phyloP scores from a whole-genome alignment of 139 green algal genomes.

The Asterochloris erici region DNA sequence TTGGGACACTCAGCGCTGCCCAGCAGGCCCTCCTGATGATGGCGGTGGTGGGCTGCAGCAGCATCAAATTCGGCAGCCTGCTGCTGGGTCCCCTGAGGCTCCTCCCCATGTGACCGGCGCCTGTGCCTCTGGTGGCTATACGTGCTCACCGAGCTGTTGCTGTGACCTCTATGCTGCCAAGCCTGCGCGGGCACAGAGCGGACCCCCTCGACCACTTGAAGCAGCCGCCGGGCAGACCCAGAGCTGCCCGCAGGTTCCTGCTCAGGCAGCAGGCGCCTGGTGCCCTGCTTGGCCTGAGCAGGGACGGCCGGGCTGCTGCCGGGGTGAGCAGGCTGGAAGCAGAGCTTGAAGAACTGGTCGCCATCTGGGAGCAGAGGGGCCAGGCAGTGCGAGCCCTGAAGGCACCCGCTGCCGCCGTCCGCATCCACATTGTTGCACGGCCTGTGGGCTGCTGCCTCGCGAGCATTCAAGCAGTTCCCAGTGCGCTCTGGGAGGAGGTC shows the following conservation, averaged over 20 bases:
- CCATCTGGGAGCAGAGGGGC: background rate
- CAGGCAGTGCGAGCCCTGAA: background rate
- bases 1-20: background rate
- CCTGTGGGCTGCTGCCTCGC: constrained; percentile 3
- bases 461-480: constrained; percentile 10
- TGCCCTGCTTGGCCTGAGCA: background rate
- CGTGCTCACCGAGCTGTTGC: too few relatives aligned
- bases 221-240: background rate
- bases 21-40: background rate
- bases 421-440: constrained; percentile 1
- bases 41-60: too few relatives aligned
- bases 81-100: too few relatives aligned
- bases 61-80: too few relatives aligned
- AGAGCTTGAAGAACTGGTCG: constrained; percentile 14
- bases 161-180: too few relatives aligned
- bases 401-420: background rate
- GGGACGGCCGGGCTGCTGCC: background rate
- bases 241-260: background rate
- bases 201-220: too few relatives aligned
- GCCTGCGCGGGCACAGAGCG: too few relatives aligned
- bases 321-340: background rate
- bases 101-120: too few relatives aligned
- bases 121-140: too few relatives aligned
- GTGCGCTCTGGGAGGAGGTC: background rate
- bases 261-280: background rate